Evolutionary conservation across 805 yeast species (phyloP).

Genomic region (Kluyveromyces lactis): DNA sequence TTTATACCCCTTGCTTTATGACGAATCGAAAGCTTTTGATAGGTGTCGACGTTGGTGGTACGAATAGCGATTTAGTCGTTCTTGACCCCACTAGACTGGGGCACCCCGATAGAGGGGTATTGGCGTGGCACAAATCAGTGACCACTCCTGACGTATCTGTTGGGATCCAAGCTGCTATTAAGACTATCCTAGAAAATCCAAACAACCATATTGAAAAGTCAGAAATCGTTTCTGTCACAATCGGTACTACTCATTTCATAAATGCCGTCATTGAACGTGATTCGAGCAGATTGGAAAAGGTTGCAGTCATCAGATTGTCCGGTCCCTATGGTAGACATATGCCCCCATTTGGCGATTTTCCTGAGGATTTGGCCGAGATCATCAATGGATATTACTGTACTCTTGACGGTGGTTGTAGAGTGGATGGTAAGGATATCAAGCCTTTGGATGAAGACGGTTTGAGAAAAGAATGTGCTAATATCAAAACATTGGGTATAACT

Average conservation of each 20-base stretch:
- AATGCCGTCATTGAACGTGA: constrained; percentile 43
- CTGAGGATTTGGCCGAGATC: constrained; percentile 30
- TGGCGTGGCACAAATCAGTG: constrained; percentile 36
- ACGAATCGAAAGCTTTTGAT: constrained; percentile 22
- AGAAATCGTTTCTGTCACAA: constrained; percentile 36
- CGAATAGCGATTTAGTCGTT: constrained; percentile 42
- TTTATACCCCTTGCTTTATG: no score
- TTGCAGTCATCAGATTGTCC: constrained; percentile 39
- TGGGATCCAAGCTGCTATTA: constrained; percentile 35
- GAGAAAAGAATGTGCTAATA: constrained; percentile 24
- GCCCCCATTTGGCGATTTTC: constrained; percentile 40
- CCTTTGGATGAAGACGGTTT: constrained; percentile 28
- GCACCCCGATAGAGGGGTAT: constrained; percentile 26
- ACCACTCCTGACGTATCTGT: constrained; percentile 38
- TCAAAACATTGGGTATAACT: constrained; percentile 27
- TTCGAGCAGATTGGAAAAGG: constrained; percentile 33
- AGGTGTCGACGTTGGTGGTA: constrained; percentile 47
- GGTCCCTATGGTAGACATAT: constrained; percentile 34
- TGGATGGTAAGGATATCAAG: constrained; percentile 35
- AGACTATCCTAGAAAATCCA: constrained; percentile 23
- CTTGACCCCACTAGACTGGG: constrained; percentile 28
- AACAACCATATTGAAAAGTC: constrained; percentile 16
- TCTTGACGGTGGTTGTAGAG: constrained; percentile 36
- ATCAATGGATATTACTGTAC: constrained; percentile 31
- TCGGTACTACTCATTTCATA: constrained; percentile 46